These are phyloP conservation scores for Cnidoscolus chayamansa DNA, from an alignment of 441 rosid species.

Conservation along the genomic window DNA sequence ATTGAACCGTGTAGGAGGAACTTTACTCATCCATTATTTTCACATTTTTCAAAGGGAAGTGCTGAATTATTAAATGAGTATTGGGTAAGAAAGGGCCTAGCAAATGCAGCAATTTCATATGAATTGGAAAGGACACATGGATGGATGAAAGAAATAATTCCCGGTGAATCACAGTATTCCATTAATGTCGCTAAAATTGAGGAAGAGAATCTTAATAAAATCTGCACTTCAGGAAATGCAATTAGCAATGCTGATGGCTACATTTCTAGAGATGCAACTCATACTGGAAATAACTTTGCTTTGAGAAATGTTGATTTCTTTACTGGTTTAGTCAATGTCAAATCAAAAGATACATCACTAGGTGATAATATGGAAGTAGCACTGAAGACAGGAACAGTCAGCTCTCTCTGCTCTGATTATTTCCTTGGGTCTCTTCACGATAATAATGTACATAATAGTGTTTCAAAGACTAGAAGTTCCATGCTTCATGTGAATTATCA, in stretches of 20 bases:
- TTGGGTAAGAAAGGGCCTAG: slow-evolving; percentile 31
- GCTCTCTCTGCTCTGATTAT: slow-evolving; percentile 40
- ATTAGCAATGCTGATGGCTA: slow-evolving; percentile 21
- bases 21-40: slow-evolving; percentile 23
- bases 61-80: slow-evolving; percentile 26
- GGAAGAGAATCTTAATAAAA: slow-evolving; percentile 27
- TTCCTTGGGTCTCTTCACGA: slow-evolving; percentile 27
- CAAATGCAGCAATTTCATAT: slow-evolving; percentile 28
- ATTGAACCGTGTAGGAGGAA: slow-evolving; percentile 20
- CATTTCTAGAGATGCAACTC: slow-evolving; percentile 25
- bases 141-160: slow-evolving; percentile 48
- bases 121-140: slow-evolving; percentile 36
- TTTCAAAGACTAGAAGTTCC: slow-evolving; percentile 25
- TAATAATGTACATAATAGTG: slow-evolving; percentile 22
- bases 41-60: slow-evolving; percentile 26
- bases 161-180: slow-evolving; percentile 26
- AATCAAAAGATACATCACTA: slow-evolving; percentile 31
- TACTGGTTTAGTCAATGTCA: slow-evolving; percentile 19
- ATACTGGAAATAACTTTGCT: slow-evolving; percentile 27
- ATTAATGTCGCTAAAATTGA: slow-evolving; percentile 22
- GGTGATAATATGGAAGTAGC: slow-evolving; percentile 14
- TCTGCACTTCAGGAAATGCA: slow-evolving; percentile 19
- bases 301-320: slow-evolving; percentile 22
- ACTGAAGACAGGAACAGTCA: slow-evolving; percentile 17
- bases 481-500: slow-evolving; percentile 33